phyloP scores from a whole-genome alignment of 495 filamentous ascomycete species.

The Xylaria venustula region DNA sequence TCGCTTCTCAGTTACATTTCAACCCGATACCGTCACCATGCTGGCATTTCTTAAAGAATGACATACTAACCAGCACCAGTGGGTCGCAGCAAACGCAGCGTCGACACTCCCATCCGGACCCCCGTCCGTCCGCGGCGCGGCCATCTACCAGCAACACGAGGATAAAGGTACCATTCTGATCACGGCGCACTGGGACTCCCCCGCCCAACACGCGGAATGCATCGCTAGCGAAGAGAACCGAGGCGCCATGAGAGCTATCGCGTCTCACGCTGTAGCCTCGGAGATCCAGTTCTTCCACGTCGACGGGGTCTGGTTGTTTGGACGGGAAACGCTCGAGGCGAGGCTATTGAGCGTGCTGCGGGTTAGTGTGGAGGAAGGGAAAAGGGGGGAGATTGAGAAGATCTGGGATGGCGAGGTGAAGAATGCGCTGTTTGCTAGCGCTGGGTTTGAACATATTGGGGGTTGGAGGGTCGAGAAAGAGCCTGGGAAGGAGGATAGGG shows the following conservation, averaged over 20 bases:
- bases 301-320: slow-evolving; percentile 3
- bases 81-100: slow-evolving; percentile 5
- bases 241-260: slow-evolving; percentile 22
- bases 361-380: neutral
- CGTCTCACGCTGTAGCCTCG: neutral
- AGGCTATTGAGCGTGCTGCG: slow-evolving; percentile 5
- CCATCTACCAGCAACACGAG: slow-evolving; percentile 10
- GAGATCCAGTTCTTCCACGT: slow-evolving; percentile 19
- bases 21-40: neutral
- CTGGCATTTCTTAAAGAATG: neutral
- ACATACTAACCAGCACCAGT: neutral
- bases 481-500: slow-evolving; percentile 31
- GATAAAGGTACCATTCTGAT: slow-evolving; percentile 1
- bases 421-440: slow-evolving; percentile 22
- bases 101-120: slow-evolving; percentile 8
- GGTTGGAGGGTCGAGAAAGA: slow-evolving; percentile 49
- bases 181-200: slow-evolving; percentile 15
- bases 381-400: neutral
- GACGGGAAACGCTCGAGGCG: slow-evolving; percentile 2
- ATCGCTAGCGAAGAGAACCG: slow-evolving; percentile 11
- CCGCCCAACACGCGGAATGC: slow-evolving; percentile 6
- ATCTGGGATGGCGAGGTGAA: neutral
- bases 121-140: slow-evolving; percentile 11
- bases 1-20: neutral
- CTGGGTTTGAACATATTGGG: slow-evolving; percentile 40